Evolutionary conservation across 805 yeast species (phyloP), one percentile per base, ranked within the genome.

Genomic region (Hanseniaspora jakobsenii): DNA sequence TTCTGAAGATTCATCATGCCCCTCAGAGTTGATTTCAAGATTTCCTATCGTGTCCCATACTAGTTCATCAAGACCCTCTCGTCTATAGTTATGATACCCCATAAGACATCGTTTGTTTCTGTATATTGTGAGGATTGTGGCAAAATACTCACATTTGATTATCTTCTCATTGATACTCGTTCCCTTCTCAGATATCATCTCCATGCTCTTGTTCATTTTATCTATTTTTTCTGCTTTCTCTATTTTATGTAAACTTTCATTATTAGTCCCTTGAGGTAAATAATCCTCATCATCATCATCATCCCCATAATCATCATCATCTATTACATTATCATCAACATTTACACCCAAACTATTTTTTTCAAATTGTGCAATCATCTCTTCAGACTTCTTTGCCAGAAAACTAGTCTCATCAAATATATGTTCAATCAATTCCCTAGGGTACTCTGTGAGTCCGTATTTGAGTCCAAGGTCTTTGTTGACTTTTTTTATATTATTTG

Each of bases 41-140:
- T 18, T n/a, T 17, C 32, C 26, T 4, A 42, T 9, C 53, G 73
- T 77, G 30, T 74, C 71, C 96, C 95, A 87, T 2, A 75, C 74
- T 51, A 77, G 59, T 45, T 73, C 75, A 47, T 71, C 82, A 34
- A 91, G 61, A 47, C 76, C 72, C 36, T 72, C 73, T 2, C 89
- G 75, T 43, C 98, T 66, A 27, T 75, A 69, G 48, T 70, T 69
- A 56, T 87, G 83, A 56, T 91, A 86, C 0, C 94, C 95, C 41
- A 91, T 58, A 29, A 91, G 57, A 59, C 96, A 85, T 41, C 98
- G 65, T 59, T 91, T 93, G 64, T 93, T 87, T 40, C 97, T 65
- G 49, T 91, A 71, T 77, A 86, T 77, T 35, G 85, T 76, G 22
- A 87, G 61, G 50, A 77, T 79, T 6, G 81, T 75, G 6, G 66